Evolutionary conservation across 73 alveolate genomes (phyloP), one percentile per base, ranked within the genome.

Genomic region (Paramecium sonneborni): DNA sequence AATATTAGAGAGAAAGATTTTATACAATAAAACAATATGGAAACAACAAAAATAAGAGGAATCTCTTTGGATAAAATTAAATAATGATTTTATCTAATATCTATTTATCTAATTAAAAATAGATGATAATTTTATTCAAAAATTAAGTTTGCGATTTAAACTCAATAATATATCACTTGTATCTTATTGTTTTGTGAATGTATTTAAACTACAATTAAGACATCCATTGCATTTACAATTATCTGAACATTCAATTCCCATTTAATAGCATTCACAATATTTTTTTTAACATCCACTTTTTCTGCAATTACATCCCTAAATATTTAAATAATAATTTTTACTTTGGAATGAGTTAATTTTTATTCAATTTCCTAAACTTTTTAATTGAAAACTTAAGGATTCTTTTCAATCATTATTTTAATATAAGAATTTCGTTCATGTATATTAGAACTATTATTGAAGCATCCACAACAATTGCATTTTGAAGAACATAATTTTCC

Each of bases 381-480:
- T 41, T 97, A 96, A 88, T 96, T 95, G 94, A 98, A 96, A 0
- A 98, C 98, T 43, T 93, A 91, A 5, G 99, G 99, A 92, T 98
- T 98, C 85, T 96, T 94, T 24, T 94, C 99, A 21, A 92, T 92
- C 32, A 95, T 96, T 57, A 94, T 92, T 67, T 94, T 93, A 76
- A 96, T 97, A 46, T 95, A 94, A 44, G 85, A 76, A 62, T 95
- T 94, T 57, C 98, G 93, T 72, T 93, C 96, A 11, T 70, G 70
- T 88, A 96, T 97, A 93, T 96, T 94, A 14, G 96, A 97, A n/a
- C 91, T 94, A 67, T 92, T 76, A 92, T 98, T 98, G 3, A 97
- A 95, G 62, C 99, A 98, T 79, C 95, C 97, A 30, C 62, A 58
- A 88, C 99, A 98, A 93, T 97, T 98, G 94, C 99, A 98, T 55